Conservation (phyloP, 2,329 filamentous ascomycete genomes). For the Arthroderma uncinatum region DNA sequence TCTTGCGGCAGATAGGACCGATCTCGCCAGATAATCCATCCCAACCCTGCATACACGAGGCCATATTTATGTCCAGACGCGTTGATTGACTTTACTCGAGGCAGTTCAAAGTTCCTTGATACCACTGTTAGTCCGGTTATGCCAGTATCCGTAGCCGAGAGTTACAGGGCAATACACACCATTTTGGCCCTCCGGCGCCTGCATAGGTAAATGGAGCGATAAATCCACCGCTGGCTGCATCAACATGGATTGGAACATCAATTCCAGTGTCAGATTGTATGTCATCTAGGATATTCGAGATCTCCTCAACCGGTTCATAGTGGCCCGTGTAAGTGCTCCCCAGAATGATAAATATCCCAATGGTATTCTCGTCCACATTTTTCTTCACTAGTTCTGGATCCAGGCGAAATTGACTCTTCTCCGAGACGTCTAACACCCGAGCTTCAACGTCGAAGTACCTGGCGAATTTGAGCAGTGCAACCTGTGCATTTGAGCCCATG, state of each 20-base stretch:
- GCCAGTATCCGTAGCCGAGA: background rate
- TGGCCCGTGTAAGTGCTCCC: constrained; percentile 64
- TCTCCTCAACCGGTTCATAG: constrained; percentile 59
- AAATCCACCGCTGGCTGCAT: constrained; percentile 34
- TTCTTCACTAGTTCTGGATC: constrained; percentile 54
- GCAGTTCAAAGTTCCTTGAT: constrained; percentile 27
- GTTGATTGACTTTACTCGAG: constrained; percentile 48
- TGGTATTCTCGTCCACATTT: constrained; percentile 64
- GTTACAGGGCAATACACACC: constrained; percentile 30
- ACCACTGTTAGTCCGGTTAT: constrained; percentile 18
- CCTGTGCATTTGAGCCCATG: constrained; percentile 64
- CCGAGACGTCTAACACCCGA: constrained; percentile 51
- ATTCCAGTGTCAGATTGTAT: constrained; percentile 50
- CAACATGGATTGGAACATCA: constrained; percentile 52
- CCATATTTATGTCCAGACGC: constrained; percentile 38
- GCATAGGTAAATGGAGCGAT: constrained; percentile 34
- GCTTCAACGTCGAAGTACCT: constrained; percentile 64
- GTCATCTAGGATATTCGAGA: constrained; percentile 53
- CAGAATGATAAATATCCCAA: constrained; percentile 62
- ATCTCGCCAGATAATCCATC: constrained; percentile 61
- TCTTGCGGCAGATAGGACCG: constrained; percentile 54
- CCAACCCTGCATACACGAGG: constrained; percentile 56
- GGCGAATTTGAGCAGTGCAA: constrained; percentile 62
- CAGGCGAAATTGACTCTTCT: constrained; percentile 50
- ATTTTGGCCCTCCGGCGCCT: constrained; percentile 41